Evolutionary conservation across 2,329 filamentous ascomycete species (phyloP).

Genomic region (Arthrobotrys iridis): DNA sequence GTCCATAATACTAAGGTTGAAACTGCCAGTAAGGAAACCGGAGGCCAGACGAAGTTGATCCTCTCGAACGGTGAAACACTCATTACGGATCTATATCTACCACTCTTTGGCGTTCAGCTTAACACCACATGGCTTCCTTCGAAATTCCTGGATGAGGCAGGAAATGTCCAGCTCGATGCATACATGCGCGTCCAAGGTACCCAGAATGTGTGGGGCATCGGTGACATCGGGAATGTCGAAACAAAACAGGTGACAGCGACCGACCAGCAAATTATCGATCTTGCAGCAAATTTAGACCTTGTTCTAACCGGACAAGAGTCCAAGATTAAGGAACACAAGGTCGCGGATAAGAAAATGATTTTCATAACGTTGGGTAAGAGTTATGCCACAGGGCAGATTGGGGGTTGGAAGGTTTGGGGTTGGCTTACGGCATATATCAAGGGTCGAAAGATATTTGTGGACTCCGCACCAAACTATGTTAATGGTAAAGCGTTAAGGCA

Average conservation of each 20-base stretch:
- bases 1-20: slow-evolving; percentile 41
- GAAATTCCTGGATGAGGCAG: slow-evolving; percentile 43
- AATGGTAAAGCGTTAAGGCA: slow-evolving; percentile 54
- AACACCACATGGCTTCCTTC: slow-evolving; percentile 52
- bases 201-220: slow-evolving; percentile 55
- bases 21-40: neutral
- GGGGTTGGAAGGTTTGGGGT: slow-evolving; percentile 54
- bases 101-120: slow-evolving; percentile 45
- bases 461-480: slow-evolving; percentile 53
- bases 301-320: slow-evolving; percentile 32
- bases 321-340: slow-evolving; percentile 52
- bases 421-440: slow-evolving; percentile 53
- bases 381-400: slow-evolving; percentile 53
- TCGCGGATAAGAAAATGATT: slow-evolving; percentile 50
- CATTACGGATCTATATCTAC: slow-evolving; percentile 51
- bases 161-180: slow-evolving; percentile 51
- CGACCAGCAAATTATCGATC: slow-evolving; percentile 55
- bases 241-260: slow-evolving; percentile 53
- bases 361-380: slow-evolving; percentile 55
- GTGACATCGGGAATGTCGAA: slow-evolving; percentile 54
- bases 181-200: slow-evolving; percentile 53
- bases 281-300: slow-evolving; percentile 48
- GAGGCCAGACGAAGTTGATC: slow-evolving; percentile 31
- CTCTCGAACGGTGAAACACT: slow-evolving; percentile 43
- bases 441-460: slow-evolving; percentile 54